phyloP scores from a whole-genome alignment of 371 early-diverging fungal genomes.

The Basidiobolus meristosporus region DNA sequence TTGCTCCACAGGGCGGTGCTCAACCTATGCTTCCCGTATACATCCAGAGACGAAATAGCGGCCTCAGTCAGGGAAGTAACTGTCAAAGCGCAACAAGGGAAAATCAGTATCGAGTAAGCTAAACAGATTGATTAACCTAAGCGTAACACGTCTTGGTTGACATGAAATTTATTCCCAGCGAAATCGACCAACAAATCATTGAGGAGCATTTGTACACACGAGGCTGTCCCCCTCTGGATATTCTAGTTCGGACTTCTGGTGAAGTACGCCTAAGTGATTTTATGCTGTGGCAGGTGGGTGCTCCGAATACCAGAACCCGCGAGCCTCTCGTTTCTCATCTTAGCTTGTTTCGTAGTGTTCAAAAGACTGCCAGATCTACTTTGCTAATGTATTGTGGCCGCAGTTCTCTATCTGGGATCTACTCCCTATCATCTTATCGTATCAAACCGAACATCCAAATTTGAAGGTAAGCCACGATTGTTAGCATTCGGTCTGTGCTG shows the following conservation, averaged over 20 bases:
- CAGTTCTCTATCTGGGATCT: conserved; percentile 81
- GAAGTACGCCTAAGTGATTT: conserved; percentile 95
- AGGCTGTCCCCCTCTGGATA: conserved; percentile 63
- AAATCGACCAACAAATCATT: conserved; percentile 38
- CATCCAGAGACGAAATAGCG: conserved; percentile 77
- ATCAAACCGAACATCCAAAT: too few species aligned
- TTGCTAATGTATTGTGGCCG: conserved; percentile 83
- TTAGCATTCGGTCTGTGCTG: too few species aligned
- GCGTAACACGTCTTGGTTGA: not conserved
- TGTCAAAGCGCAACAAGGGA: conserved; percentile 25
- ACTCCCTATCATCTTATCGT: conserved; percentile 60
- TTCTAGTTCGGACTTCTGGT: conserved; percentile 94
- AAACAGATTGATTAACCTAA: not conserved
- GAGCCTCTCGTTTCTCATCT: not conserved
- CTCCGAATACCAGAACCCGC: not conserved
- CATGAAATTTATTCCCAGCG: conserved; percentile 15
- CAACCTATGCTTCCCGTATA: conserved; percentile 93
- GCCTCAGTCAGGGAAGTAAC: conserved; percentile 26
- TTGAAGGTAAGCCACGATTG: too few species aligned
- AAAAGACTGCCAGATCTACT: conserved; percentile 56
- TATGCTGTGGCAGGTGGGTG: conserved; percentile 78
- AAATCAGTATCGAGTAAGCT: conserved; percentile 23
- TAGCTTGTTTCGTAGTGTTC: conserved; percentile 11
- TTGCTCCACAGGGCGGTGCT: conserved; percentile 42
- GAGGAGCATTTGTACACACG: conserved; percentile 45